Base-by-base conservation (phyloP, 164 flowering plant species). In the Tetrastigma voinierianum region DNA sequence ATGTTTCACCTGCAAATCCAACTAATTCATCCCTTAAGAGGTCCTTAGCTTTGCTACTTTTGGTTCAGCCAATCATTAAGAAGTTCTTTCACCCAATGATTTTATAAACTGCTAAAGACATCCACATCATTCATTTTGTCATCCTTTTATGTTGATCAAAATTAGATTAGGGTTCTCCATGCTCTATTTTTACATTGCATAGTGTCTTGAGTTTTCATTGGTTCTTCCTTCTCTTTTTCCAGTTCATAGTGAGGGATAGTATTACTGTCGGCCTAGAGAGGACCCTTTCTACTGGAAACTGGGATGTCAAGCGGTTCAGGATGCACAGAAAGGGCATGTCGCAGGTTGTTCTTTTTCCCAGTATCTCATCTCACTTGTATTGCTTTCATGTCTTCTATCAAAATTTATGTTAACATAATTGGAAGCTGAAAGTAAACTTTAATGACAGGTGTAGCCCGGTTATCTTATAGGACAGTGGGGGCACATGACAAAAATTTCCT, bases 271-370 rank as follows among this genome's bases (percentile, higher is more conserved):
- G 97, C 23, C 74, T 96, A 32, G 99, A 96, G 68, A 87, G 90
- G 70, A 78, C 96, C 21, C 84, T 96, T 59, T 92, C 99, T 66
- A 89, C 98, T 57, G 99, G 99, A 4, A 92, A 92, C 67, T 95
- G 85, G 81, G 82, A 86, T 79, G 73, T 90, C 69, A 83, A 86
- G 62, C 82, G 99, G 63, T 95, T 95, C 74, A 86, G 67, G 76
- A 88, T 95, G 96, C 72, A 82, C 68, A 75, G 89, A 71, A 95
- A 89, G 71, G 99, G 99, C 62, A 82, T 95, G 86, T 82, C 98
- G 44, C 98, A 92, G 98, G 98, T 93, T 53, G 9, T 21, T 53
- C 57, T 44, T 21, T 62, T 52, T 64, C 14, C 49, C 3, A 21
- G 44, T 8, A 52, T 69, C 45, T 61, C 56, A 14, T n/a, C 40